Evolutionary conservation across 805 yeast genomes (phyloP).

Genomic region (Brettanomyces bruxellensis): DNA sequence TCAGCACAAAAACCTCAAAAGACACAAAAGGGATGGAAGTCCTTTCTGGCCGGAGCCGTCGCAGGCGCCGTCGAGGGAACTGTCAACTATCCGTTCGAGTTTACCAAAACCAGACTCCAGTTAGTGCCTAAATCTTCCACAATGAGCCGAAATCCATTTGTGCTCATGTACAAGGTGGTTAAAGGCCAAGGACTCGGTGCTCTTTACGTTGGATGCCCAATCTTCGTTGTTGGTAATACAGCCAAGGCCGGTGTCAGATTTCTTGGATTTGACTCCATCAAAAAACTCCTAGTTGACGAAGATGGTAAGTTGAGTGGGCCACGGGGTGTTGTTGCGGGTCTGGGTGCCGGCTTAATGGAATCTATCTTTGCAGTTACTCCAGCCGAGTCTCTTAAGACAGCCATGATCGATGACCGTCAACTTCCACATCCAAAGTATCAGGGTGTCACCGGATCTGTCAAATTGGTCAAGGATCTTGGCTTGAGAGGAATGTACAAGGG

Average conservation of each 20-base stretch:
- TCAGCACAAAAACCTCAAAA: too few species aligned
- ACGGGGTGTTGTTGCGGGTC: constrained; percentile 91
- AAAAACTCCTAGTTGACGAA: constrained; percentile 65
- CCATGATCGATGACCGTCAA: constrained; percentile 88
- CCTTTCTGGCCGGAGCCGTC: constrained; percentile 90
- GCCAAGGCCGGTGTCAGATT: constrained; percentile 95
- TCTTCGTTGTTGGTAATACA: constrained; percentile 91
- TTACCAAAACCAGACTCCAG: constrained; percentile 91
- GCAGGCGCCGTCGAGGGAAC: constrained; percentile 96
- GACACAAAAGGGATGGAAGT: constrained; percentile 42
- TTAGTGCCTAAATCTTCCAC: constrained; percentile 56
- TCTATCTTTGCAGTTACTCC: constrained; percentile 94
- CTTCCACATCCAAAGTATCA: constrained; percentile 69
- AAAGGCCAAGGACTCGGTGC: constrained; percentile 70
- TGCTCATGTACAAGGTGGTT: constrained; percentile 65
- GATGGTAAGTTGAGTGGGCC: constrained; percentile 85
- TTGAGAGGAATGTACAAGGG: constrained; percentile 81
- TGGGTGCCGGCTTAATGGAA: constrained; percentile 93
- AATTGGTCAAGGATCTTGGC: constrained; percentile 69
- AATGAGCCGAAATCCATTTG: constrained; percentile 75
- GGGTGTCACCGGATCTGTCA: constrained; percentile 53
- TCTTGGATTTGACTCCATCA: constrained; percentile 85
- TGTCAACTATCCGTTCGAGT: constrained; percentile 92
- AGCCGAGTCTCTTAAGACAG: constrained; percentile 93
- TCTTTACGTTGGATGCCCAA: constrained; percentile 92